phyloP scores from a whole-genome alignment of 108 stramenopile species.

The Ochromonas danica region DNA sequence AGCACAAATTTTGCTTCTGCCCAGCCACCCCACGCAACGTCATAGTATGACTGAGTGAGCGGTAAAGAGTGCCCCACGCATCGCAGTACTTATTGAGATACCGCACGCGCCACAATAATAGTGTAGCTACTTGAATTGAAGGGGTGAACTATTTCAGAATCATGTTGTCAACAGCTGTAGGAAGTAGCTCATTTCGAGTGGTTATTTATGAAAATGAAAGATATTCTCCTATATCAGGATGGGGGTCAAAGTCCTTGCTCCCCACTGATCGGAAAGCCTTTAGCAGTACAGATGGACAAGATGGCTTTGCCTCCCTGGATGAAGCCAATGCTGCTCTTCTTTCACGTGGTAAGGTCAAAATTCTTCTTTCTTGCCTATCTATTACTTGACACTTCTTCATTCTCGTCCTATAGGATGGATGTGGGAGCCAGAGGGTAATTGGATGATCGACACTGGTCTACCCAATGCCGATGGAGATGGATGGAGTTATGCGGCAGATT shows the following conservation, averaged over 20 bases:
- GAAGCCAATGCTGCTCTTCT: not conserved
- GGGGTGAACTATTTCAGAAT: not conserved
- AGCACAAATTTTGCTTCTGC: no score
- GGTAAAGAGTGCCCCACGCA: no score
- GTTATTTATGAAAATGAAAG: not conserved
- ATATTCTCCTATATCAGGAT: not conserved
- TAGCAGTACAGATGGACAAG: not conserved
- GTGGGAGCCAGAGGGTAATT: not conserved
- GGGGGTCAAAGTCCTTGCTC: not conserved
- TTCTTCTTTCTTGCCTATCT: not conserved
- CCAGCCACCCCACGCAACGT: no score
- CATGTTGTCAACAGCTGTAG: not conserved
- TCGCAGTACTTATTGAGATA: no score
- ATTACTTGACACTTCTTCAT: not conserved
- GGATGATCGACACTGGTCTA: not conserved
- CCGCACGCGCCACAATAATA: no score
- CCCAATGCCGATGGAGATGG: not conserved
- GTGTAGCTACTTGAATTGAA: no score
- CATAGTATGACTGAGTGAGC: no score
- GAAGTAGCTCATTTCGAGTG: not conserved
- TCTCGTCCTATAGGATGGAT: not conserved
- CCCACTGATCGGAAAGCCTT: constrained; percentile 16
- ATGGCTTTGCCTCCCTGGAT: not conserved
- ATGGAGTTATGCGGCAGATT: not conserved
- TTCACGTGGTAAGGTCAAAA: not conserved